A percentile compares a stretch with the other conserved stretches of the same genome.
Conservation (phyloP, 495 filamentous ascomycete species). For the Neurospora africana region DNA sequence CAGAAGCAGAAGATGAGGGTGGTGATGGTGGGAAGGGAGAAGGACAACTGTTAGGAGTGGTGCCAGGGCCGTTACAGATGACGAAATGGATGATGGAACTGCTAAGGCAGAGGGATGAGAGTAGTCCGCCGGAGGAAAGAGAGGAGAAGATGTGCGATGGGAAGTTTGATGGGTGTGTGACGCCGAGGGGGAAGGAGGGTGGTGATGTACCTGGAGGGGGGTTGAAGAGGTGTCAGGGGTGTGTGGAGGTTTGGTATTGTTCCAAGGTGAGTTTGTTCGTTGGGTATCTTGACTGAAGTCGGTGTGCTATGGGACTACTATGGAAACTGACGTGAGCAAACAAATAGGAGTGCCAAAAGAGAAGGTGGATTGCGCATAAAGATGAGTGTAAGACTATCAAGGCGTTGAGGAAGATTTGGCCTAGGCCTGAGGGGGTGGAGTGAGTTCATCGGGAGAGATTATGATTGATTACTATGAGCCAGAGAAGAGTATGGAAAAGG, state of each 20-base stretch:
- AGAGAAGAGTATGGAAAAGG: background rate
- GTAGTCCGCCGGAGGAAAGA: slow-evolving; percentile 3
- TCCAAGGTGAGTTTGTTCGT: slow-evolving; percentile 21
- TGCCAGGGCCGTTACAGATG: slow-evolving; percentile 21
- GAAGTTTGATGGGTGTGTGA: background rate
- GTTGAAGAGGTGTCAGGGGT: slow-evolving; percentile 32
- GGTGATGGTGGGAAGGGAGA: slow-evolving; percentile 9
- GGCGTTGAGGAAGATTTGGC: slow-evolving; percentile 28
- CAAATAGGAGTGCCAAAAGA: slow-evolving; percentile 28
- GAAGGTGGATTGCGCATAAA: slow-evolving; percentile 35
- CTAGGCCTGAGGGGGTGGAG: background rate
- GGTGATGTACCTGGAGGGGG: background rate
- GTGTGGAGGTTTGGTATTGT: slow-evolving; percentile 31
- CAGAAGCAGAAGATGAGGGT: slow-evolving; percentile 17
- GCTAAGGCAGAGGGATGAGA: slow-evolving; percentile 9
- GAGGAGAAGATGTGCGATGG: slow-evolving; percentile 5
- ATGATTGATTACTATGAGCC: background rate
- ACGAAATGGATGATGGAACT: slow-evolving; percentile 20
- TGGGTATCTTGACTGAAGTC: too few species aligned
- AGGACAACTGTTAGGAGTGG: slow-evolving; percentile 13
- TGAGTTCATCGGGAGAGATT: background rate
- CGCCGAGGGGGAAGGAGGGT: slow-evolving; percentile 8
- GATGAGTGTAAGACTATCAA: slow-evolving; percentile 32
- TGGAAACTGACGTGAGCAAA: background rate
- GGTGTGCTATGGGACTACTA: too few species aligned